Evolutionary conservation across 2,329 filamentous ascomycete species (phyloP).

Genomic region (Aureobasidium sp.): DNA sequence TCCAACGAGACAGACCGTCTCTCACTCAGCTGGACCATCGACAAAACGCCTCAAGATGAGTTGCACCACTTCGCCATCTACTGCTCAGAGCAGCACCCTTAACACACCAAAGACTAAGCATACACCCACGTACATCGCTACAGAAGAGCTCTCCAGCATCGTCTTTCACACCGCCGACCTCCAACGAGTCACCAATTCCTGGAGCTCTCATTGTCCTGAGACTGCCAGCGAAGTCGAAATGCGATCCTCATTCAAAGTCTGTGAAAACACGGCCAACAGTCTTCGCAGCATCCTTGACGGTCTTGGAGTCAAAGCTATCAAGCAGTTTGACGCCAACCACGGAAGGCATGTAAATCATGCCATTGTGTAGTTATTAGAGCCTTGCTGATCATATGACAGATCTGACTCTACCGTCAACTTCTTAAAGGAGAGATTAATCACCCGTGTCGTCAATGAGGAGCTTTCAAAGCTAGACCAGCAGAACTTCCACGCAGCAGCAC

Average conservation of each 20-base stretch:
- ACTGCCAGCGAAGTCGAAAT: background rate
- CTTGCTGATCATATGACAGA: no score
- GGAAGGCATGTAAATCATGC: no score
- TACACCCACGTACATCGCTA: background rate
- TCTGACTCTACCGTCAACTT: no score
- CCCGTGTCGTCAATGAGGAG: no score
- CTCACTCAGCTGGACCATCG: background rate
- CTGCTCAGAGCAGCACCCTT: background rate
- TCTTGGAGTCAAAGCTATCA: background rate
- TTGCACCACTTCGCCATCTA: background rate
- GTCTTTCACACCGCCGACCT: background rate
- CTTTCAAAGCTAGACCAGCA: no score
- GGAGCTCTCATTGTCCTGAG: background rate
- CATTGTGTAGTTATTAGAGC: no score
- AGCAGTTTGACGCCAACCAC: background rate
- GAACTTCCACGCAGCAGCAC: no score
- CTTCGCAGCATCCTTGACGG: background rate
- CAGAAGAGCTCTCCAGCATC: constrained; percentile 1
- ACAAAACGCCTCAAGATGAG: background rate
- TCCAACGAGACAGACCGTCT: background rate
- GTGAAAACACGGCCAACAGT: background rate
- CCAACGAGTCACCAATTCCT: background rate
- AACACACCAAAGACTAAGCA: background rate
- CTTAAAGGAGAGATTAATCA: no score
- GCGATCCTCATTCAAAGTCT: background rate